A percentile compares a stretch with the other conserved stretches of the same genome.
These are phyloP conservation scores for Moesziomyces sp. DNA, from an alignment of 1,284 basidiomycete genomes.

Conservation along the genomic window DNA sequence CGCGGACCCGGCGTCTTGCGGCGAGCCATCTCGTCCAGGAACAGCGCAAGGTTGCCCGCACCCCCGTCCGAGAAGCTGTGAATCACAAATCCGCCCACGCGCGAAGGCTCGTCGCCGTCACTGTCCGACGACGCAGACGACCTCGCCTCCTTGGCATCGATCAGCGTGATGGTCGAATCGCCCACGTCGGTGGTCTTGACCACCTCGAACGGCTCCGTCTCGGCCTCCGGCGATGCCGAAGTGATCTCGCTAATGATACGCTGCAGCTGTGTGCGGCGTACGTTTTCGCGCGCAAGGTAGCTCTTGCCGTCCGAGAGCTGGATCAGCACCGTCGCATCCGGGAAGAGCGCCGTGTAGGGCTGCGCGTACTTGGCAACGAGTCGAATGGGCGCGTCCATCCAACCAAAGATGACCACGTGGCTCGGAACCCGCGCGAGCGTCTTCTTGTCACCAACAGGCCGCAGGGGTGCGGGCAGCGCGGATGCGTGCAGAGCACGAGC, in stretches of 20 bases:
- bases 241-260: slow-evolving; percentile 29
- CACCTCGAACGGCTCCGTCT: neutral
- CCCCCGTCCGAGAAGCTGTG: slow-evolving; percentile 61
- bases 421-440: slow-evolving; percentile 10
- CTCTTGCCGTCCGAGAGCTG: slow-evolving; percentile 53
- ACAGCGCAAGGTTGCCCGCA: slow-evolving; percentile 44
- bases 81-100: slow-evolving; percentile 22
- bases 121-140: slow-evolving; percentile 12
- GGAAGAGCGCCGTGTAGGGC: slow-evolving; percentile 57
- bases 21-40: slow-evolving; percentile 35
- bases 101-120: slow-evolving; percentile 1
- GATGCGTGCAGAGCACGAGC: slow-evolving; percentile 17
- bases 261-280: slow-evolving; percentile 23
- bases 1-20: slow-evolving; percentile 9
- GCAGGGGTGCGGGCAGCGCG: slow-evolving; percentile 22
- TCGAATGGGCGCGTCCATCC: slow-evolving; percentile 63
- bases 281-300: slow-evolving; percentile 37
- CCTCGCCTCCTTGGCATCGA: slow-evolving; percentile 29
- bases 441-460: slow-evolving; percentile 13
- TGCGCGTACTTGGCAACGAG: slow-evolving; percentile 60
- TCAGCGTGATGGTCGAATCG: slow-evolving; percentile 44
- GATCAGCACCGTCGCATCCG: slow-evolving; percentile 55
- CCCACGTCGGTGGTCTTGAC: slow-evolving; percentile 26
- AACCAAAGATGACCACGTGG: slow-evolving; percentile 58
- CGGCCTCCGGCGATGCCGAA: neutral